Evolutionary conservation across 2,329 filamentous ascomycete species (phyloP).

Genomic region (Diaporthe caulivora): DNA sequence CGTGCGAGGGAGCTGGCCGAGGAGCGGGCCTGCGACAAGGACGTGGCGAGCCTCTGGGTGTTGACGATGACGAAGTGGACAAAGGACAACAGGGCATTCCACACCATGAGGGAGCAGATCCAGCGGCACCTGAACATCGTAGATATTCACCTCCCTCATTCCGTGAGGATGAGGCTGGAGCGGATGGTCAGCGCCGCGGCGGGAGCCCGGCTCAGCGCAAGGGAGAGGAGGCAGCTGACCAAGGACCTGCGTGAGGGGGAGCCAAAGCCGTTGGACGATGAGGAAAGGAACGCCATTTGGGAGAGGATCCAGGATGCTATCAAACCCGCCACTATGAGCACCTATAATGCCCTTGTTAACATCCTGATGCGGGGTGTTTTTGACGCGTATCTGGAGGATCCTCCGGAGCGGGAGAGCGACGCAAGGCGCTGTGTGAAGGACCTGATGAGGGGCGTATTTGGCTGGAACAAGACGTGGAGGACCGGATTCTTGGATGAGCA

Average conservation of each 20-base stretch:
- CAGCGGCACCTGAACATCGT: constrained; percentile 45
- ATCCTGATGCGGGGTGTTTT: constrained; percentile 40
- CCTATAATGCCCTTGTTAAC: constrained; percentile 41
- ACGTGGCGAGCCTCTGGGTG: constrained; percentile 37
- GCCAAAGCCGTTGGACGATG: constrained; percentile 28
- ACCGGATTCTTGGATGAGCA: constrained; percentile 40
- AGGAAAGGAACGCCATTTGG: constrained; percentile 43
- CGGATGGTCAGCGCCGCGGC: constrained; percentile 24
- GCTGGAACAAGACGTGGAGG: constrained; percentile 43
- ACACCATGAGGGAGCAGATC: constrained; percentile 44
- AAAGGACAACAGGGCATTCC: constrained; percentile 40
- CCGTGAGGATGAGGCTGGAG: constrained; percentile 38
- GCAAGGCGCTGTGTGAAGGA: constrained; percentile 37
- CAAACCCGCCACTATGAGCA: constrained; percentile 41
- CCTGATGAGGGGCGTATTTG: constrained; percentile 42
- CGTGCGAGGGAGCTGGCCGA: constrained; percentile 35
- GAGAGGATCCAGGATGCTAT: constrained; percentile 42
- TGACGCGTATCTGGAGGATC: constrained; percentile 41
- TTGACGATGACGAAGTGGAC: constrained; percentile 41
- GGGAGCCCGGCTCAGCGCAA: constrained; percentile 17
- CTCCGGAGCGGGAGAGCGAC: constrained; percentile 37
- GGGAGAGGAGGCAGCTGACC: constrained; percentile 24
- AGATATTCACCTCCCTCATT: constrained; percentile 41
- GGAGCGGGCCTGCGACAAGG: constrained; percentile 22
- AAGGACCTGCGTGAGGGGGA: constrained; percentile 27